phyloP scores from a whole-genome alignment of 1,284 basidiomycete species.

The Mycosarcoma mackinlayi region DNA sequence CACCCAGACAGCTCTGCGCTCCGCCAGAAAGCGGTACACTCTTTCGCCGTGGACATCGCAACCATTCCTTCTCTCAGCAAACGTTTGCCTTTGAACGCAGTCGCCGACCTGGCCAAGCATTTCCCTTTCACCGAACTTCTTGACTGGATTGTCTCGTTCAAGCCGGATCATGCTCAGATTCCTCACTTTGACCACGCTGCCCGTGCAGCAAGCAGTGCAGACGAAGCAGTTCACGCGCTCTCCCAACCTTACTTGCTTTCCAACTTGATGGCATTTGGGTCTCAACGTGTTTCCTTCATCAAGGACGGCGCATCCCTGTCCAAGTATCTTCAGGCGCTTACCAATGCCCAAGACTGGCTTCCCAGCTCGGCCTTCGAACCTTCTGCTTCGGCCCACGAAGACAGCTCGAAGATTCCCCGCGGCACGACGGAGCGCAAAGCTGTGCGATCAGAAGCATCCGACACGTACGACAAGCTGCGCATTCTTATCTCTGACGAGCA shows the following conservation, averaged over 20 bases:
- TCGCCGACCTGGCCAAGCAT: constrained; percentile 50
- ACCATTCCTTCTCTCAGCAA: constrained; percentile 49
- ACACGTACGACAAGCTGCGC: constrained; percentile 51
- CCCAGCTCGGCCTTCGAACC: constrained; percentile 22
- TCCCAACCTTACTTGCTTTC: constrained; percentile 49
- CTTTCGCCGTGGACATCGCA: constrained; percentile 43
- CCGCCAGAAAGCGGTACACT: constrained; percentile 18
- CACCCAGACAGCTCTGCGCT: constrained; percentile 5
- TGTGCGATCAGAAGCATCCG: constrained; percentile 9
- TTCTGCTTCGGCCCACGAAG: background rate
- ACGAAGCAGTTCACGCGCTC: constrained; percentile 23
- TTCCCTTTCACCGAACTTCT: constrained; percentile 54
- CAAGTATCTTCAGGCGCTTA: constrained; percentile 55
- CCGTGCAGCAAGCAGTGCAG: background rate
- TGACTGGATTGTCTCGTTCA: constrained; percentile 28
- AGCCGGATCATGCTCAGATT: background rate
- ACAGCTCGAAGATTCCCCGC: background rate
- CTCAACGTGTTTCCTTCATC: constrained; percentile 51
- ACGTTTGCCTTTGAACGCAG: constrained; percentile 42
- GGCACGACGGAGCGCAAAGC: background rate
- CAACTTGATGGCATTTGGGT: constrained; percentile 53
- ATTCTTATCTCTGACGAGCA: constrained; percentile 54
- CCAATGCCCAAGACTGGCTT: constrained; percentile 56
- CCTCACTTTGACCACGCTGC: background rate
- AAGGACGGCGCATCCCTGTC: constrained; percentile 35